Percentiles rank a stretch among this genome's conserved stretches.
These are phyloP conservation scores for Paramecium sexaurelia DNA, from an alignment of 73 alveolate species.

Conservation along the genomic window DNA sequence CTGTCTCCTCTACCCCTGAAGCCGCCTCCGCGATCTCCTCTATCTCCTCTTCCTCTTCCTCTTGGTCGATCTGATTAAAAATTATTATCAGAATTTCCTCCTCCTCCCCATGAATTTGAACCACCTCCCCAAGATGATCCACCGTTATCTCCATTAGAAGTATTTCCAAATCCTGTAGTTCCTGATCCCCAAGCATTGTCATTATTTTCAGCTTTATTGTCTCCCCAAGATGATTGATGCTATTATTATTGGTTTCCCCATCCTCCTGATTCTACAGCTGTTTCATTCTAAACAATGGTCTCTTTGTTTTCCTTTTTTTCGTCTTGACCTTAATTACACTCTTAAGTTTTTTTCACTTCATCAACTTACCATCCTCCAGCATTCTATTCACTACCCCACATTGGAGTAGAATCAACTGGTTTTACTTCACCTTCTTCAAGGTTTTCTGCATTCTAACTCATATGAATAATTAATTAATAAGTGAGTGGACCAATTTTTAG, in stretches of 20 bases:
- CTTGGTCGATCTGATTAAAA: background rate
- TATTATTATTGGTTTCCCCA: background rate
- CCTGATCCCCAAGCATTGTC: constrained; percentile 20
- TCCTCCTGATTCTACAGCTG: background rate
- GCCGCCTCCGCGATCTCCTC: constrained; percentile 10
- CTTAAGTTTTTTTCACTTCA: constrained; percentile 11
- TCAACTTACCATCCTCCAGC: background rate
- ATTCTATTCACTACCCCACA: background rate
- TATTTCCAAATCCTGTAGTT: background rate
- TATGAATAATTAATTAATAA: background rate
- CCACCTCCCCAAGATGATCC: constrained; percentile 25
- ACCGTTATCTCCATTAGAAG: background rate
- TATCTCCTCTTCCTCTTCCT: constrained; percentile 26
- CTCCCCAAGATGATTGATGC: constrained; percentile 15
- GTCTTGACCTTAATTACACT: background rate
- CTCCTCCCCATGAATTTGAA: background rate
- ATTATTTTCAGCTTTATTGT: background rate
- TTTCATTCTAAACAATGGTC: background rate
- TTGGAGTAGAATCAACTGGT: background rate
- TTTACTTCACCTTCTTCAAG: constrained; percentile 19
- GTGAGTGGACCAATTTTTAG: constrained; percentile 7
- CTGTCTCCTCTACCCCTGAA: background rate
- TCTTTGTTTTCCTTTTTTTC: background rate
- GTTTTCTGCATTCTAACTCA: constrained; percentile 31
- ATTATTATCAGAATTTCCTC: background rate